Base-by-base conservation (phyloP, 2,329 filamentous ascomycete genomes). In the Ustilaginoidea virens region DNA sequence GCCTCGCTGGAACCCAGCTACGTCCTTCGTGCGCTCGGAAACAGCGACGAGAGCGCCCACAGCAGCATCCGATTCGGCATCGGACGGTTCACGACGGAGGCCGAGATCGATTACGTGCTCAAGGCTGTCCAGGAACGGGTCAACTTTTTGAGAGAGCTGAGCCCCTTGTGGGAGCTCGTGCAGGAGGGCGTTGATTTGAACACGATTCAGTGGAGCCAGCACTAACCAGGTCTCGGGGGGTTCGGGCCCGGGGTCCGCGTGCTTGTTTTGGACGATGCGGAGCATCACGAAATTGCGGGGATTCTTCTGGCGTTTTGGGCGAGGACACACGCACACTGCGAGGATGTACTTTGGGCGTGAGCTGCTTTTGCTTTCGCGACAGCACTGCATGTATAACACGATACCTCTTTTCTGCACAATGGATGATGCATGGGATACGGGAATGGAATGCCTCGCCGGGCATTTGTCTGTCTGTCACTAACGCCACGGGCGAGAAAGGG, bases 1-100 rank as follows among this genome's bases (percentile, higher is more conserved):
- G 90, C 90, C 1, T 98, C 90, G 1, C 63, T 98, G 19, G 90
- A 98, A 54, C 90, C 90, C 11, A 92, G 82, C 52, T 98, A 98
- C 52, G 90, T 98, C 26, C 69, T 98, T 17, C 76, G 90, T 33
- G 90, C 90, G 4, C 67, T 98, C 12, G 90, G 90, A 34, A 96
- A 80, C 64, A 94, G 85, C 41, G 90, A 98, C 45, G 90, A 98
- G 60, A 94, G 80, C 43, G 90, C 90, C 7, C 90, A 98, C 60
- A 93, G 83, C 57, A 93, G 85, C 61, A 98, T 98, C 44, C 74
- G 90, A 32, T 98, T 98, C 42, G 90, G 90, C 27, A 96, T 98
- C 47, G 90, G 90, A 17, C 78, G 90, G 6, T 98, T 96, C 58
- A 98, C 90, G 3, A 93, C 90, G 0, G 83, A 94, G 46, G 68